Evolutionary conservation across 208 protist species (phyloP).

Genomic region (Vickermania spadyakhi): DNA sequence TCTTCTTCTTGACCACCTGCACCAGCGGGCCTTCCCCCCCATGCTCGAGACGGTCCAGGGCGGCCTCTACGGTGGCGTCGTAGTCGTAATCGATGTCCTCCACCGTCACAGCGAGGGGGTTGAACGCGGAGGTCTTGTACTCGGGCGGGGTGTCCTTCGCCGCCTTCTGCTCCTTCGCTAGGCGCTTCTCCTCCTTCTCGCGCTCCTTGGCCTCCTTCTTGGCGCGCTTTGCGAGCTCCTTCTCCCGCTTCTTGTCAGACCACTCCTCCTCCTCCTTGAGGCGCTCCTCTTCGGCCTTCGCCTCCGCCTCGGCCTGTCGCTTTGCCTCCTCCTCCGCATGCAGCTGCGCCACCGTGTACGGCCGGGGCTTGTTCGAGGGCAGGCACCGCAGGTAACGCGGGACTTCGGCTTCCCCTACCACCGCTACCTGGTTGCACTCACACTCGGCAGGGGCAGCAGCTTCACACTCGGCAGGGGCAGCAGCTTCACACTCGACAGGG

Average conservation of each 20-base stretch:
- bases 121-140: conserved; percentile 10
- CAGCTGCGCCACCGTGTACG: background rate
- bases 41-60: conserved; percentile 9
- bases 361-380: background rate
- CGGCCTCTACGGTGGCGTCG: conserved; percentile 15
- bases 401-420: background rate
- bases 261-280: conserved; percentile 4
- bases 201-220: conserved; percentile 12
- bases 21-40: background rate
- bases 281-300: background rate
- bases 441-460: background rate
- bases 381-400: background rate
- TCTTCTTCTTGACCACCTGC: conserved; percentile 5
- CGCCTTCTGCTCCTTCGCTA: background rate
- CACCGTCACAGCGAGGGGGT: conserved; percentile 3
- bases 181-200: background rate
- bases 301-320: background rate
- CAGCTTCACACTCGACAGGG: background rate
- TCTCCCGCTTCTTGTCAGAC: conserved; percentile 2
- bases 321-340: background rate
- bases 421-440: background rate
- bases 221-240: conserved; percentile 8
- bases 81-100: conserved; percentile 39
- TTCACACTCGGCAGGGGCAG: background rate
- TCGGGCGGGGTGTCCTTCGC: background rate